Conservation (phyloP, 768 basidiomycete species). For the Lactifluus piperatus region DNA sequence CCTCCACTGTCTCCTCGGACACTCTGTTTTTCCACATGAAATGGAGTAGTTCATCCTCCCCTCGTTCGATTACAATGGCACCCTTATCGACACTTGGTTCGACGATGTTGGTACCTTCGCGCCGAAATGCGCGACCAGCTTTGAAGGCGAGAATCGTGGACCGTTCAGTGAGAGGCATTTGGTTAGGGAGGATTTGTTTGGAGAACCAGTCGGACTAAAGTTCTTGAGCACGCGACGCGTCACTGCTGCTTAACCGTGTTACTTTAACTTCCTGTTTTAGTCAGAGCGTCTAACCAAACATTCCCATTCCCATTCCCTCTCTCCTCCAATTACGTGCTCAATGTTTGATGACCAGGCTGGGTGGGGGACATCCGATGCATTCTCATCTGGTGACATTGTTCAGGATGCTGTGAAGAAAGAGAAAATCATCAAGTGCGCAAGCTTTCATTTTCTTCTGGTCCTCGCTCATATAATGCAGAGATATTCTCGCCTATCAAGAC, state of each 20-base stretch:
- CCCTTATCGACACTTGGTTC: constrained; percentile 66
- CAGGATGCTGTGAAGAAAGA: constrained; percentile 75
- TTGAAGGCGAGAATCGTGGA: constrained; percentile 39
- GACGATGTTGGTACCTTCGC: constrained; percentile 56
- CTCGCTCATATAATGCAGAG: constrained; percentile 36
- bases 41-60: constrained; percentile 70
- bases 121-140: constrained; percentile 69
- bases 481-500: constrained; percentile 65
- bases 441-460: background rate
- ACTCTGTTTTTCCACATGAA: constrained; percentile 73
- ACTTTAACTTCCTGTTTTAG: constrained; percentile 3
- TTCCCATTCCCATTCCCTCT: background rate
- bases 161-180: constrained; percentile 16
- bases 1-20: constrained; percentile 55
- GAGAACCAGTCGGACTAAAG: background rate
- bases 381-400: constrained; percentile 51
- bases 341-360: constrained; percentile 19
- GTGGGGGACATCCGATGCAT: constrained; percentile 24
- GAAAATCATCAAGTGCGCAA: constrained; percentile 59
- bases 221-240: constrained; percentile 4
- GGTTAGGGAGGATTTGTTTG: background rate
- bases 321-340: background rate
- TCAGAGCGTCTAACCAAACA: background rate
- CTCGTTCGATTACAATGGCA: constrained; percentile 56
- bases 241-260: background rate